Conservation (phyloP, 2,329 filamentous ascomycete genomes). For the Cryphonectria naterciae region DNA sequence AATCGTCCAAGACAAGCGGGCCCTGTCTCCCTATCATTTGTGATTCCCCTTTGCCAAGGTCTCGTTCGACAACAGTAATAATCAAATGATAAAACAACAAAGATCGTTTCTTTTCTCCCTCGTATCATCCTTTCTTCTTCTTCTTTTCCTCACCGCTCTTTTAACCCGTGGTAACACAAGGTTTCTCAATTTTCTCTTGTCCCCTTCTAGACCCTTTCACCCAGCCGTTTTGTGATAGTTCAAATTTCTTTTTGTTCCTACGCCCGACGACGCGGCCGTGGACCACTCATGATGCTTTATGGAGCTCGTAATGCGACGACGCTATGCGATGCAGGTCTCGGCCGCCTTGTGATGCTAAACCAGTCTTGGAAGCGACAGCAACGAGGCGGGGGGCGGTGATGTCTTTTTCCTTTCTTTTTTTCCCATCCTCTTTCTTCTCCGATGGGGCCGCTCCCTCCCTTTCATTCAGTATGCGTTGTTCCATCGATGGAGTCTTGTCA, state of each 20-base stretch:
- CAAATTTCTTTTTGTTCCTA: background rate
- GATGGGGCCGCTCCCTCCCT: background rate
- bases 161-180: background rate
- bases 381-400: no score
- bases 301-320: slow-evolving; percentile 18
- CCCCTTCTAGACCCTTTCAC: background rate
- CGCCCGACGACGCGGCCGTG: background rate
- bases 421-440: background rate
- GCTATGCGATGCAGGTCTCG: slow-evolving; percentile 26
- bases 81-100: no score
- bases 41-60: no score
- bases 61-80: background rate
- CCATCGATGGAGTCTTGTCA: background rate
- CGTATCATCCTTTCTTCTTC: background rate
- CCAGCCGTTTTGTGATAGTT: background rate
- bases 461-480: no score
- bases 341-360: slow-evolving; percentile 12
- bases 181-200: background rate
- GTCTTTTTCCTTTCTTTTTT: background rate
- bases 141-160: background rate
- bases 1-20: background rate
- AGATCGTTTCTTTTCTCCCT: no score
- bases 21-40: no score
- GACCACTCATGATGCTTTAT: background rate
- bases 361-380: background rate